Percentiles rank a stretch among this genome's conserved stretches.
These are phyloP conservation scores for Lachancea mirantina DNA, from an alignment of 805 yeast species.

Conservation along the genomic window DNA sequence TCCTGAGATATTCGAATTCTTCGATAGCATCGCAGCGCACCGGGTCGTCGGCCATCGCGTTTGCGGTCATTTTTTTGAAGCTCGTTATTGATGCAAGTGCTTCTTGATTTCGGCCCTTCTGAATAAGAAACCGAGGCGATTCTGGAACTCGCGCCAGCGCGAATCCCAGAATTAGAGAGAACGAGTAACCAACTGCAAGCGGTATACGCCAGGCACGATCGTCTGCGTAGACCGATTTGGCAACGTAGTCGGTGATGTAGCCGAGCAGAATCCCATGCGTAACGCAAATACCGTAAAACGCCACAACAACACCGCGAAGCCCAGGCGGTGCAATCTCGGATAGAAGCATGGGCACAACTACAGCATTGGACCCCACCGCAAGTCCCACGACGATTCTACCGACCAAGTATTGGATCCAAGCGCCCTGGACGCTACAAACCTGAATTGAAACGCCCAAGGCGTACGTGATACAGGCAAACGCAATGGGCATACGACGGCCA, in stretches of 20 bases:
- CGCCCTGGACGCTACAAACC: slow-evolving; percentile 39
- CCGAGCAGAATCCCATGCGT: slow-evolving; percentile 59
- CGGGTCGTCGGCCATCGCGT: not conserved
- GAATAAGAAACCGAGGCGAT: slow-evolving; percentile 52
- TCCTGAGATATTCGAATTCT: slow-evolving; percentile 5
- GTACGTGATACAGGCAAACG: slow-evolving; percentile 47
- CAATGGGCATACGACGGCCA: slow-evolving; percentile 52
- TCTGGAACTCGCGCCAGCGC: slow-evolving; percentile 62
- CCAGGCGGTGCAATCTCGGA: slow-evolving; percentile 56
- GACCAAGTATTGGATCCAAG: slow-evolving; percentile 54
- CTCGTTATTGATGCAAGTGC: slow-evolving; percentile 45
- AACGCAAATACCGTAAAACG: slow-evolving; percentile 50
- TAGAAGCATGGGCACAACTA: slow-evolving; percentile 59
- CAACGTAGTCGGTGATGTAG: slow-evolving; percentile 53
- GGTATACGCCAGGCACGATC: slow-evolving; percentile 61
- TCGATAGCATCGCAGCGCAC: slow-evolving; percentile 1
- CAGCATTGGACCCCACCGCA: slow-evolving; percentile 63
- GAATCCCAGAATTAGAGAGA: slow-evolving; percentile 36
- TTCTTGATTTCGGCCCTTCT: slow-evolving; percentile 42
- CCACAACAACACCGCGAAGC: slow-evolving; percentile 56
- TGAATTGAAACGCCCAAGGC: slow-evolving; percentile 53
- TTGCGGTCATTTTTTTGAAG: slow-evolving; percentile 2
- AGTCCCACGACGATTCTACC: slow-evolving; percentile 64
- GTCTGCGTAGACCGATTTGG: slow-evolving; percentile 30
- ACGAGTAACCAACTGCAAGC: slow-evolving; percentile 37